Percentiles rank a stretch among this genome's conserved stretches.
Conservation (phyloP, 2,329 filamentous ascomycete genomes). For the Venturia carpophila region DNA sequence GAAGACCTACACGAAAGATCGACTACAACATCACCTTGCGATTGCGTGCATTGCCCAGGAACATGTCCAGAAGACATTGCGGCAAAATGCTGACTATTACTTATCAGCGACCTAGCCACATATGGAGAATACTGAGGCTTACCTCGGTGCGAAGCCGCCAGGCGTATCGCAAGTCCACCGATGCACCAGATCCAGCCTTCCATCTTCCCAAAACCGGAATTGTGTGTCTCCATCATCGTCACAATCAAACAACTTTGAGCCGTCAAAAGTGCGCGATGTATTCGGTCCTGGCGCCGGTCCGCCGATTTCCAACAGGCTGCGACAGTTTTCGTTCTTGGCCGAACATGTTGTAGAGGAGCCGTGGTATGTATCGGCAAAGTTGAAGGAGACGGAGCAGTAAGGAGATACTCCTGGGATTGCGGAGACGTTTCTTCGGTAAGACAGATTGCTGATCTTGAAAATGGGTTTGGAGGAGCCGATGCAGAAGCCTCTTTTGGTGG, state of each 20-base stretch:
- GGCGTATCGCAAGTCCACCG: conserved; percentile 6
- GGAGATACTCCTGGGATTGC: neutral
- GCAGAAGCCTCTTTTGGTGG: neutral
- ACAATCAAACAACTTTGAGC: neutral
- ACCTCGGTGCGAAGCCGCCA: neutral
- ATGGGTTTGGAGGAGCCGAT: neutral
- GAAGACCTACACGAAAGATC: neutral
- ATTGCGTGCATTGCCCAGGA: neutral
- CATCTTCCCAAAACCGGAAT: conserved; percentile 4
- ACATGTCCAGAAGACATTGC: neutral
- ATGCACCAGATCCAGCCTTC: conserved; percentile 7
- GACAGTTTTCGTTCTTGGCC: neutral
- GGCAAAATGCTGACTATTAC: conserved; percentile 1
- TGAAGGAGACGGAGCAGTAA: neutral
- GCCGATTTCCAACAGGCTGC: neutral
- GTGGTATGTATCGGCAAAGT: neutral
- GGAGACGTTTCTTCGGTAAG: neutral
- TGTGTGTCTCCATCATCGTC: neutral
- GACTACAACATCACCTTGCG: neutral
- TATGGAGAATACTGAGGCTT: no score
- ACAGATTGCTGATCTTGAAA: neutral
- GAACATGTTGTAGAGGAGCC: neutral
- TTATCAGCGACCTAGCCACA: neutral
- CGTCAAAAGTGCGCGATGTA: neutral
- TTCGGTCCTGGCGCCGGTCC: neutral